Evolutionary conservation across 495 filamentous ascomycete genomes (phyloP), one percentile per base, ranked within the genome.

Genomic region (Beverwykella pulmonaria): DNA sequence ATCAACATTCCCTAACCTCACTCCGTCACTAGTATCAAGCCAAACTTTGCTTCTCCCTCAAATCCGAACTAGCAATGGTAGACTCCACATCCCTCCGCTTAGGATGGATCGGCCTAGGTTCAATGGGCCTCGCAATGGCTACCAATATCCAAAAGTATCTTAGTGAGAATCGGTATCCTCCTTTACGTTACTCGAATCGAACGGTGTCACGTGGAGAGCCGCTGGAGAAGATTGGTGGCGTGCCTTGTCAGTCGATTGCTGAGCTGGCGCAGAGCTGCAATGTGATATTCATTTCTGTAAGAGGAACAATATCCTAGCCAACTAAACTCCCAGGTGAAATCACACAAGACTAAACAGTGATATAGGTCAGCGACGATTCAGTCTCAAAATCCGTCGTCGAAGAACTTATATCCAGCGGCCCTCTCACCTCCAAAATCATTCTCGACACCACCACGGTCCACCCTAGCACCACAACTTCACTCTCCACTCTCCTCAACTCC

Each of bases 41-140:
- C 19, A 25, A 34, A 34, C 30, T 34, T 12, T 12, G 12, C 30
- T 34, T 34, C 12, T 12, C 30, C 5, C 12, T 12, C 30, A 34
- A 34, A 5, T 34, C 30, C 30, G 30, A 34, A 34, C 12, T 34
- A 53, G 49, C 19, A 8, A 58, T 58, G 54, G 22, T 32, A 46
- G 39, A 44, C 3, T 58, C 54, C 20, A n/a, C 57, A 25, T n/a
- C 34, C n/a, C 61, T 49, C 1, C 41, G 53, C 10, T 25, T 64
- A 36, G 61, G 61, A 48, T 64, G 61, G 61, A 53, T 59, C 60
- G 78, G 78, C 53, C 74, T 79, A 22, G 78, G 78, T 17, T 78
- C 75, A 6, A 79, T 79, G 78, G 78, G 78, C n/a, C 62, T 72
- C 30, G 77, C 71, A 27, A 81, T 81, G 79, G 73, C 78, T 22